Percentiles rank a stretch among this genome's conserved stretches.
phyloP scores from a whole-genome alignment of 139 green algal genomes.

The Chlorella sp. region DNA sequence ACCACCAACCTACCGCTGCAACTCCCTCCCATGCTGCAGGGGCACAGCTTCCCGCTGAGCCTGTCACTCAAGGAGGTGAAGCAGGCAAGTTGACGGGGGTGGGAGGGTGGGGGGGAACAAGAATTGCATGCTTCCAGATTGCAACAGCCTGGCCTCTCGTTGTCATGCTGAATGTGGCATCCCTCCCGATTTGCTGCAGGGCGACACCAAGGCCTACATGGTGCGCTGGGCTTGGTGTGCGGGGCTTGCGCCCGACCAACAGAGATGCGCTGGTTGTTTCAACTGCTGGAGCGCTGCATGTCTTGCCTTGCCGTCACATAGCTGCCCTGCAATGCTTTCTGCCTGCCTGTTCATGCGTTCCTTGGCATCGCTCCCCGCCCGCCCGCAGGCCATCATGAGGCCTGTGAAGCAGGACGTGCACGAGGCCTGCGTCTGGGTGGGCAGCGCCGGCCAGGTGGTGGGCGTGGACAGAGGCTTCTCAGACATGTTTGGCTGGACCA shows the following conservation, averaged over 20 bases:
- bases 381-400: neutral
- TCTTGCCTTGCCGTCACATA: neutral
- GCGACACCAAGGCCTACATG: slow-evolving; percentile 16
- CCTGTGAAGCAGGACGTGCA: neutral
- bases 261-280: no score
- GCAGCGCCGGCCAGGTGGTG: neutral
- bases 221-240: neutral
- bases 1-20: neutral
- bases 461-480: neutral
- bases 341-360: neutral
- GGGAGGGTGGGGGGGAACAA: no score
- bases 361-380: neutral
- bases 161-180: no score
- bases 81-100: no score
- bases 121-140: no score
- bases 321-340: neutral
- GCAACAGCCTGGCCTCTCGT: no score
- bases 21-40: neutral
- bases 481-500: slow-evolving; percentile 4
- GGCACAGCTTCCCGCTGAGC: neutral
- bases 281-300: neutral
- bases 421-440: neutral
- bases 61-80: slow-evolving; percentile 4
- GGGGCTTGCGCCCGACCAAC: no score
- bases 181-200: no score